phyloP scores from a whole-genome alignment of 169 alveolate genomes.

The Plasmodium cynomolgi region DNA sequence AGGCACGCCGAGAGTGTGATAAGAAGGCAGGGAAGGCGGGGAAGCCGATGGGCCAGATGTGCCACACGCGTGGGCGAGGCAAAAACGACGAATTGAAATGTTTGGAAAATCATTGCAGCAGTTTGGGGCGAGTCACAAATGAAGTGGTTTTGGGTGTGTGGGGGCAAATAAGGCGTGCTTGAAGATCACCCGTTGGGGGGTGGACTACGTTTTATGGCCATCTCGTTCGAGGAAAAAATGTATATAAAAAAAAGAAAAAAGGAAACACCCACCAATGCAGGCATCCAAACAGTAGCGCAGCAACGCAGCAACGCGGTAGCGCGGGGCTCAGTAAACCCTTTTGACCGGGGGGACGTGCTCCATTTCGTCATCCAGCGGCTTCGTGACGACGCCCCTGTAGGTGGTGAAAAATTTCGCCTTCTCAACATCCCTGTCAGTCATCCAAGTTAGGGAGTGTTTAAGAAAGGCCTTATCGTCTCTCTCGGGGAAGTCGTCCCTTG shows the following conservation, averaged over 20 bases:
- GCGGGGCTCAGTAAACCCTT: slow-evolving; percentile 79
- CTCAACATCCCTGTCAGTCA: slow-evolving; percentile 83
- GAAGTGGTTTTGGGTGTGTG: not conserved
- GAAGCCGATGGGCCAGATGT: not conserved
- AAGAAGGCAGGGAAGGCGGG: not conserved
- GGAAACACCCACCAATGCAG: not conserved
- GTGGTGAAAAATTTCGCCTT: slow-evolving; percentile 78
- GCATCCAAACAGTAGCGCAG: not conserved
- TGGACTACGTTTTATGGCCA: not conserved
- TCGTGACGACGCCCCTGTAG: slow-evolving; percentile 84
- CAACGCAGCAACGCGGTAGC: not conserved
- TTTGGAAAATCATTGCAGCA: not conserved
- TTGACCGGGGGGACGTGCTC: slow-evolving; percentile 91
- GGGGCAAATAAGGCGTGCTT: not conserved
- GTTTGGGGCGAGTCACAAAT: not conserved
- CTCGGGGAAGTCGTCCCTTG: slow-evolving; percentile 97
- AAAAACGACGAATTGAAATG: not conserved
- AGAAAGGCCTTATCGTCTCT: slow-evolving; percentile 97
- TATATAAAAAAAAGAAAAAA: not conserved
- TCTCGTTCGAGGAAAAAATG: not conserved
- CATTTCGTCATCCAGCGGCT: slow-evolving; percentile 93
- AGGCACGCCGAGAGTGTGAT: not conserved
- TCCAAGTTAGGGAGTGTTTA: slow-evolving; percentile 95
- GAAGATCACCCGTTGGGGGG: not conserved
- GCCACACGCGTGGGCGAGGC: not conserved